These are phyloP conservation scores for Boletus rex-veris DNA, from an alignment of 768 basidiomycete species.

Conservation along the genomic window DNA sequence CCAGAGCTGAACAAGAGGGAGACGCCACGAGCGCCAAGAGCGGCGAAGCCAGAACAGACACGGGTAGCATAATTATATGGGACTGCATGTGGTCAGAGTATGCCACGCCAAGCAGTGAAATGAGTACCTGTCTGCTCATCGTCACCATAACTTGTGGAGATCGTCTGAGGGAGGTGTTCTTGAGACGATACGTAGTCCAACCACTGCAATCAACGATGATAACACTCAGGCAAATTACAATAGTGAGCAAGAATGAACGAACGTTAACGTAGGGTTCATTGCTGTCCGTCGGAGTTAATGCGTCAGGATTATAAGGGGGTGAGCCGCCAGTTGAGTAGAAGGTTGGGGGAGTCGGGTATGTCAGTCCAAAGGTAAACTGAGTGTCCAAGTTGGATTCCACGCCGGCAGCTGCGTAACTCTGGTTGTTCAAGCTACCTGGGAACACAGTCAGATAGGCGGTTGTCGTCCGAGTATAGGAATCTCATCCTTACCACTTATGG, in stretches of 20 bases:
- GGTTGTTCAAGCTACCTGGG: constrained; percentile 59
- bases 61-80: constrained; percentile 53
- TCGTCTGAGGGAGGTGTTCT: constrained; percentile 48
- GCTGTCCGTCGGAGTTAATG: constrained; percentile 34
- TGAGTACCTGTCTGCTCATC: constrained; percentile 63
- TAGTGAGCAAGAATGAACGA: constrained; percentile 9
- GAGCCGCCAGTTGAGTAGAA: constrained; percentile 62
- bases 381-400: constrained; percentile 65
- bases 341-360: constrained; percentile 55
- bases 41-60: constrained; percentile 59
- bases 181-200: constrained; percentile 51
- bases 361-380: constrained; percentile 63
- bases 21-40: constrained; percentile 66
- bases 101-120: background rate
- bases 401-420: constrained; percentile 51
- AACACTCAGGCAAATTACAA: background rate
- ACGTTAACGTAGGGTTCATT: constrained; percentile 51
- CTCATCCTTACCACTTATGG: constrained; percentile 46
- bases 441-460: background rate
- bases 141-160: constrained; percentile 73
- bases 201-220: constrained; percentile 43
- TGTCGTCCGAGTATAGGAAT: background rate
- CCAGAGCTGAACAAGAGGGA: constrained; percentile 65
- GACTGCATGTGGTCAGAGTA: constrained; percentile 34
- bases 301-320: constrained; percentile 56